Percentiles rank a stretch among this genome's conserved stretches.
These are phyloP conservation scores for Avena insularis DNA, from an alignment of 176 grass and related monocot genomes.

Conservation along the genomic window DNA sequence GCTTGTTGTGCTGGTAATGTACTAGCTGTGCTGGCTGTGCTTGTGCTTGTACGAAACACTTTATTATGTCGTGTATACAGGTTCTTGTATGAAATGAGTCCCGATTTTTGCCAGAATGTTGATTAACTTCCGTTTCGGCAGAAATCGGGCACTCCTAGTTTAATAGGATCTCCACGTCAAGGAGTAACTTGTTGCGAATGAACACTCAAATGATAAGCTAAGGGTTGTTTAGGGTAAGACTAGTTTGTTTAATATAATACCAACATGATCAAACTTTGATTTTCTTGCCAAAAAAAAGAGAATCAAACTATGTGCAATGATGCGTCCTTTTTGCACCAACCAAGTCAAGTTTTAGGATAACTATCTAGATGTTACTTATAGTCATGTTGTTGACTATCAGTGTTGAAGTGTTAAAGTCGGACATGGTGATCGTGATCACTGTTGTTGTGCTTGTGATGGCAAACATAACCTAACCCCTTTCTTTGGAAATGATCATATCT, in stretches of 20 bases:
- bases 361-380: not conserved
- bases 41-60: too few relatives aligned
- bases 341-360: constrained; percentile 22
- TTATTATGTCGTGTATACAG: too few relatives aligned
- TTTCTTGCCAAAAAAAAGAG: not conserved
- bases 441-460: not conserved
- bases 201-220: constrained; percentile 44
- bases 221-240: not conserved
- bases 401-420: constrained; percentile 2
- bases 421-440: too few relatives aligned
- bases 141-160: too few relatives aligned
- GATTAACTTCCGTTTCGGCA: too few relatives aligned
- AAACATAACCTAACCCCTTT: not conserved
- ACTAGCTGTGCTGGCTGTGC: too few relatives aligned
- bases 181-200: constrained; percentile 45
- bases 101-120: too few relatives aligned
- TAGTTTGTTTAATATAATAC: not conserved
- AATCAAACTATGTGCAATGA: not conserved
- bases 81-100: too few relatives aligned
- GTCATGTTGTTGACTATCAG: not conserved
- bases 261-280: not conserved
- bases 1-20: too few relatives aligned
- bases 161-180: constrained; percentile 25
- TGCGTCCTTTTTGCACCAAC: not conserved
- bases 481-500: not conserved